Percentiles rank a stretch among this genome's conserved stretches.
Conservation (phyloP, 2,329 filamentous ascomycete genomes). For the Penicillium sp. region DNA sequence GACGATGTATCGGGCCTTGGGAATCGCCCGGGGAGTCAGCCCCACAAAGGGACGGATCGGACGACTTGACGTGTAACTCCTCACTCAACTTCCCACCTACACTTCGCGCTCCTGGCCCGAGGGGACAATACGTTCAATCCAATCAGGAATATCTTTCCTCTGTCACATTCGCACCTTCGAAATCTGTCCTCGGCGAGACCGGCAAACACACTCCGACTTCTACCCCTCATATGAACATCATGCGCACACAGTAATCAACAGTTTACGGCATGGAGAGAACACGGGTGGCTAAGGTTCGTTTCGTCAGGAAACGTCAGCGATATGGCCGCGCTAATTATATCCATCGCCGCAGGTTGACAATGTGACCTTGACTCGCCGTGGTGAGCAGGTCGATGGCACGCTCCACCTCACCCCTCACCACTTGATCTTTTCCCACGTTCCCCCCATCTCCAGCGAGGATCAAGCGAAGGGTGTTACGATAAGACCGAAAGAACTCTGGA, state of each 20-base stretch:
- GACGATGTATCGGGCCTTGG: slow-evolving; percentile 2
- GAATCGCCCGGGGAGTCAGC: slow-evolving; percentile 4
- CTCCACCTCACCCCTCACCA: slow-evolving; percentile 64
- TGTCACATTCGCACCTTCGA: not conserved
- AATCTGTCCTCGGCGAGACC: not conserved
- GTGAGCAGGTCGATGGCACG: slow-evolving; percentile 57
- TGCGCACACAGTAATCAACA: slow-evolving; percentile 31
- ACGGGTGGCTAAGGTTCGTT: slow-evolving; percentile 44
- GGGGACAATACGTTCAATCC: not conserved
- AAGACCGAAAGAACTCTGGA: slow-evolving; percentile 74
- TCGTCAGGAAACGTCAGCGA: not conserved
- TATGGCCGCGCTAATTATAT: not conserved
- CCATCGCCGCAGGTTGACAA: slow-evolving; percentile 47
- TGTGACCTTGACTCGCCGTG: slow-evolving; percentile 59
- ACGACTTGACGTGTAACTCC: slow-evolving; percentile 10
- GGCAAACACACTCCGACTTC: not conserved
- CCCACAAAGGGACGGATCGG: slow-evolving; percentile 5
- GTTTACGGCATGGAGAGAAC: slow-evolving; percentile 44
- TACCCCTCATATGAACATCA: slow-evolving; percentile 33
- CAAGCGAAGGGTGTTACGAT: slow-evolving; percentile 41
- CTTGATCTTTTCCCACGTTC: slow-evolving; percentile 61
- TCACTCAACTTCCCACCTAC: not conserved
- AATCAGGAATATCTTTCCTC: not conserved
- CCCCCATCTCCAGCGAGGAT: slow-evolving; percentile 40
- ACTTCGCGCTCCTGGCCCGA: not conserved